phyloP scores from a whole-genome alignment of 1,284 basidiomycete genomes.

The Somion occarium region DNA sequence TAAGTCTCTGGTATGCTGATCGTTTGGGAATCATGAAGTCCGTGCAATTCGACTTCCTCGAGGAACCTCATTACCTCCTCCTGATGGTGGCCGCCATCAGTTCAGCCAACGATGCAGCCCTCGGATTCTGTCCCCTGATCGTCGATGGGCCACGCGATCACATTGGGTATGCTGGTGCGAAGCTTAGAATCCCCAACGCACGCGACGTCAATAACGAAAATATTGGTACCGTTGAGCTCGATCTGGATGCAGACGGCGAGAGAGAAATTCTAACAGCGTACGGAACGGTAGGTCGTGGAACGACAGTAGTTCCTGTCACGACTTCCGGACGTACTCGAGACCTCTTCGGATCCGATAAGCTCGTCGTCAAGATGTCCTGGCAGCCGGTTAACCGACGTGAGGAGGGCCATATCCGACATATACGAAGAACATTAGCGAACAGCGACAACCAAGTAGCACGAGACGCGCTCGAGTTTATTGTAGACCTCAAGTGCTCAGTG shows the following conservation, averaged over 20 bases:
- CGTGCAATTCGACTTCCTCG: slow-evolving; percentile 14
- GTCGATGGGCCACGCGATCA: neutral
- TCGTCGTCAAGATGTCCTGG: neutral
- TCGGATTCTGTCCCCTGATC: slow-evolving; percentile 3
- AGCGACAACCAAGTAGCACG: neutral
- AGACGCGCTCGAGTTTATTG: neutral
- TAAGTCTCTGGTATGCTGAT: slow-evolving; percentile 3
- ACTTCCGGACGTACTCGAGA: neutral
- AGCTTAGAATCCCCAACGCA: neutral
- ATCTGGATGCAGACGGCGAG: neutral
- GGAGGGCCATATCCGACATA: neutral
- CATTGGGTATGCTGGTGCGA: neutral
- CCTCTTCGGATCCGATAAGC: neutral
- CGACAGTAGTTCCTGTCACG: neutral
- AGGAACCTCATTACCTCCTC: slow-evolving; percentile 14
- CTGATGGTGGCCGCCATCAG: slow-evolving; percentile 14
- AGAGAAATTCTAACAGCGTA: slow-evolving; percentile 2
- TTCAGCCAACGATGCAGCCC: neutral
- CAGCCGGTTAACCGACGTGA: neutral
- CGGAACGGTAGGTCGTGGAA: slow-evolving; percentile 5
- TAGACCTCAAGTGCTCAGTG: neutral
- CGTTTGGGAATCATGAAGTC: slow-evolving; percentile 14
- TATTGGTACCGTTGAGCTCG: neutral
- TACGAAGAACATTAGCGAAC: neutral
- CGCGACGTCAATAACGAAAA: neutral